Percentiles rank a stretch among this genome's conserved stretches.
Evolutionary conservation across 2,329 filamentous ascomycete species (phyloP).

Genomic region (Neocatenulostroma microsporum): DNA sequence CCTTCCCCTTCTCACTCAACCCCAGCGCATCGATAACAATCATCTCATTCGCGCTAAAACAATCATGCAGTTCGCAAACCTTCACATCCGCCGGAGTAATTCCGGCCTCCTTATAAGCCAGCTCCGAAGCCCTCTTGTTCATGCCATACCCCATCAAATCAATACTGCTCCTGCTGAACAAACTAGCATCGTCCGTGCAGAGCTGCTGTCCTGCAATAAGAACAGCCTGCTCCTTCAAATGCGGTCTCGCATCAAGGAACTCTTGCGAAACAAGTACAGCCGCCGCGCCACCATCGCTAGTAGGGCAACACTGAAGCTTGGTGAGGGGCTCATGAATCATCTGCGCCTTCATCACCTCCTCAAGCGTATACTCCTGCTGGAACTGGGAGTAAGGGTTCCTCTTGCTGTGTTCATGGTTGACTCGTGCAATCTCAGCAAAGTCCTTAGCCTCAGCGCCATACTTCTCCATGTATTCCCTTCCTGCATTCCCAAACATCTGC

Average conservation of each 20-base stretch:
- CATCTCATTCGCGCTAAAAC: slow-evolving; percentile 94
- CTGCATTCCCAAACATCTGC: slow-evolving; percentile 94
- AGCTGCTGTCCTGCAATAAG: slow-evolving; percentile 81
- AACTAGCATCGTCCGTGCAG: slow-evolving; percentile 70
- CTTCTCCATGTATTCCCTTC: slow-evolving; percentile 91
- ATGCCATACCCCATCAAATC: slow-evolving; percentile 87
- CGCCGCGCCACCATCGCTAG: slow-evolving; percentile 84
- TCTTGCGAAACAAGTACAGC: slow-evolving; percentile 80
- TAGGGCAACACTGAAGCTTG: slow-evolving; percentile 98
- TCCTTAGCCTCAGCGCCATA: slow-evolving; percentile 72
- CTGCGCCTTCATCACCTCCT: slow-evolving; percentile 67
- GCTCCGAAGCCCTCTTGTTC: slow-evolving; percentile 60
- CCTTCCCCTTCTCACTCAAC: slow-evolving; percentile 67
- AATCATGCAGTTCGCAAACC: slow-evolving; percentile 94
- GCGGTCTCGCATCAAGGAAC: slow-evolving; percentile 77
- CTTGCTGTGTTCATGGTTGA: slow-evolving; percentile 88
- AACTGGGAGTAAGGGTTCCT: slow-evolving; percentile 98
- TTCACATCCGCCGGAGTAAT: slow-evolving; percentile 60
- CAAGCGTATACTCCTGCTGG: slow-evolving; percentile 78
- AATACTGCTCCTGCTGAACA: slow-evolving; percentile 75
- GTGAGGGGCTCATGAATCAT: slow-evolving; percentile 83
- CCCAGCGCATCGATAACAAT: slow-evolving; percentile 80
- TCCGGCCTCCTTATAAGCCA: slow-evolving; percentile 67
- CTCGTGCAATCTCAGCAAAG: slow-evolving; percentile 86
- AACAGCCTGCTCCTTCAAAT: slow-evolving; percentile 72